Evolutionary conservation across 2,329 filamentous ascomycete species (phyloP).

Genomic region (Penicillium sp.): DNA sequence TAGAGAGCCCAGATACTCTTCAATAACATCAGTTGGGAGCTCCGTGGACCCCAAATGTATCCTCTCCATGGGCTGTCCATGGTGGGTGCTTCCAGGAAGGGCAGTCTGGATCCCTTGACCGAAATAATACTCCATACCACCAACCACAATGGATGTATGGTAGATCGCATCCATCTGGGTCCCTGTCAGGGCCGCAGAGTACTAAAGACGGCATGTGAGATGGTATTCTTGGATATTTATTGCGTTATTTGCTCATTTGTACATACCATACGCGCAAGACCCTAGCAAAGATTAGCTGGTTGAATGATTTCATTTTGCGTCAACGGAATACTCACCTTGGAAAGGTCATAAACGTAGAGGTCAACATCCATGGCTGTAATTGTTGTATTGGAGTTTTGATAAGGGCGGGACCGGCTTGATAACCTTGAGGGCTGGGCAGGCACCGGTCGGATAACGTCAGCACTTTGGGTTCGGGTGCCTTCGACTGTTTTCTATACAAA

Average conservation of each 20-base stretch:
- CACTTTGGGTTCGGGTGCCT: slow-evolving; percentile 14
- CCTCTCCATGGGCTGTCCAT: slow-evolving; percentile 78
- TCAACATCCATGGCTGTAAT: slow-evolving; percentile 66
- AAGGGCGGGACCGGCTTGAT: slow-evolving; percentile 6
- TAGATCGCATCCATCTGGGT: slow-evolving; percentile 87
- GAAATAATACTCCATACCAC: slow-evolving; percentile 86
- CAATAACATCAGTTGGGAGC: slow-evolving; percentile 75
- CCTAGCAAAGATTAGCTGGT: slow-evolving; percentile 36
- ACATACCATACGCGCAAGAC: slow-evolving; percentile 55
- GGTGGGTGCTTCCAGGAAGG: slow-evolving; percentile 77
- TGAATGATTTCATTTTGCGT: not conserved
- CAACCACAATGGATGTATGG: slow-evolving; percentile 86
- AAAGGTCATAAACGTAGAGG: slow-evolving; percentile 78
- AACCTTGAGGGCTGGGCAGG: slow-evolving; percentile 13
- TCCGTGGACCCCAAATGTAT: slow-evolving; percentile 74
- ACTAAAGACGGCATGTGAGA: slow-evolving; percentile 34
- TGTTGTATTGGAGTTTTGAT: not conserved
- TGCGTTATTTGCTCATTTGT: not conserved
- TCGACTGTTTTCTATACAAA: slow-evolving; percentile 20
- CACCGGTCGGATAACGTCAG: slow-evolving; percentile 31
- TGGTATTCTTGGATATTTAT: not conserved
- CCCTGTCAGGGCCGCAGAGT: slow-evolving; percentile 62
- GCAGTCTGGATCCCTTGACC: slow-evolving; percentile 85
- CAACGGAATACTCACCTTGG: slow-evolving; percentile 44
- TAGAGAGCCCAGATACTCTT: slow-evolving; percentile 85